These are phyloP conservation scores for Nigrograna mackinnonii DNA, from an alignment of 2,329 filamentous ascomycete genomes.

Conservation along the genomic window DNA sequence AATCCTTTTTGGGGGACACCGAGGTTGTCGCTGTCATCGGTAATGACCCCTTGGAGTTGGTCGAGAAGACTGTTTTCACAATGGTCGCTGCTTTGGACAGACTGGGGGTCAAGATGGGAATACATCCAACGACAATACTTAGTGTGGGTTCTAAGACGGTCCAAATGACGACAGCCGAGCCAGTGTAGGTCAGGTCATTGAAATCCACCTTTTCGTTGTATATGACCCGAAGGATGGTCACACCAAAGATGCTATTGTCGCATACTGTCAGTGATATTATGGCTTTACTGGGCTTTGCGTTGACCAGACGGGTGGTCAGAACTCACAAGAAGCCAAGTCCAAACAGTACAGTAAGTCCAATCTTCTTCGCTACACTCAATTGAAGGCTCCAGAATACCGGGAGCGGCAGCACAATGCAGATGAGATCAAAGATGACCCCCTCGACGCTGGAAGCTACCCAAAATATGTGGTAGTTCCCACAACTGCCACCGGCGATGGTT, in stretches of 20 bases:
- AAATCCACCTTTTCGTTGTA: conserved; percentile 3
- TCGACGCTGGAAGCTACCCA: conserved; percentile 4
- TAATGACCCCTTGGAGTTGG: too few species aligned
- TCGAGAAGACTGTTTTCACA: too few species aligned
- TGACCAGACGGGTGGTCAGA: too few species aligned
- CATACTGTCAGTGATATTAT: too few species aligned
- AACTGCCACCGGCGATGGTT: neutral
- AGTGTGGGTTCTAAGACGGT: conserved; percentile 4
- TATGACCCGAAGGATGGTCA: conserved; percentile 2
- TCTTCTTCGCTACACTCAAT: conserved; percentile 3
- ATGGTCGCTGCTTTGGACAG: too few species aligned
- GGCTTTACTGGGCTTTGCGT: too few species aligned
- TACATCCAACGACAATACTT: conserved; percentile 4
- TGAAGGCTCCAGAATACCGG: conserved; percentile 5
- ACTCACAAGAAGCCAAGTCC: conserved; percentile 7
- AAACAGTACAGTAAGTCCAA: conserved; percentile 6
- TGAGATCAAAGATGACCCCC: conserved; percentile 5
- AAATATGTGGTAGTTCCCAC: conserved; percentile 1
- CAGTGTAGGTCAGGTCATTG: conserved; percentile 4
- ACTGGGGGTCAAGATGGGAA: too few species aligned
- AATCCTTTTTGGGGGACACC: too few species aligned
- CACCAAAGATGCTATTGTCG: conserved; percentile 5
- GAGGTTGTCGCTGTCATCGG: too few species aligned
- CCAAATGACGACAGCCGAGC: conserved; percentile 2
- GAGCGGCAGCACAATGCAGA: conserved; percentile 4